Base-by-base conservation (phyloP, 768 basidiomycete genomes). In the Daedaleopsis sinensis region DNA sequence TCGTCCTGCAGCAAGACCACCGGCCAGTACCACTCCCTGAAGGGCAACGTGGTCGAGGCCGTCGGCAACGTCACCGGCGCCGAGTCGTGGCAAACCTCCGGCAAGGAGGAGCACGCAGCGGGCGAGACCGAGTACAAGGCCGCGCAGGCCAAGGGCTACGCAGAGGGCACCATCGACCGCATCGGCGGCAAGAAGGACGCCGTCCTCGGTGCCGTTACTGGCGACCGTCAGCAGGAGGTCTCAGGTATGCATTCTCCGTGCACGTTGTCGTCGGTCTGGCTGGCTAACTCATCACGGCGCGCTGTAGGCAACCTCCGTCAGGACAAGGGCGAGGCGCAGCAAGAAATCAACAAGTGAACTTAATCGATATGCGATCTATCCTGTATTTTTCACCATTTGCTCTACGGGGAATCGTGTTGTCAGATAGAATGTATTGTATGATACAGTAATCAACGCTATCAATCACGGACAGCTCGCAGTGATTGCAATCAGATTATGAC, bases 121-220 rank as follows among this genome's bases (percentile, higher is more conserved):
- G 83, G 83, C 57, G 79, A 83, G 72, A 70, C 70, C 54, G 79
- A 82, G 71, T 75, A 78, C 68, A 79, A 78, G 50, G 75, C 77
- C 18, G 80, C 82, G 4, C 79, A 80, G 60, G 76, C 78, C 21
- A 74, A 86, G 69, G 80, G 77, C 19, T 86, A 79, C 61, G 78
- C 70, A 3, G 79, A 86, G 53, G 85, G 85, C 32, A 70, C 72
- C 1, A 9, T 69, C 4, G 85, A 86, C 60, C 78, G 77, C 59
- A 37, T 79, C 7, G 70, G 65, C 3, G 85, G 86, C 39, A 83
- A 84, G 73, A 82, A 84, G 62, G 84, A 87, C 57, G 68, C 81
- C 54, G 72, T 87, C 32, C 73, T 84, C 35, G 85, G 85, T 35
- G 82, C 85, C 11, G 62, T 87, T 47, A 79, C 74, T 19, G 86